Conservation (phyloP, 257 asterid genomes). For the Leptodermis oblonga region DNA sequence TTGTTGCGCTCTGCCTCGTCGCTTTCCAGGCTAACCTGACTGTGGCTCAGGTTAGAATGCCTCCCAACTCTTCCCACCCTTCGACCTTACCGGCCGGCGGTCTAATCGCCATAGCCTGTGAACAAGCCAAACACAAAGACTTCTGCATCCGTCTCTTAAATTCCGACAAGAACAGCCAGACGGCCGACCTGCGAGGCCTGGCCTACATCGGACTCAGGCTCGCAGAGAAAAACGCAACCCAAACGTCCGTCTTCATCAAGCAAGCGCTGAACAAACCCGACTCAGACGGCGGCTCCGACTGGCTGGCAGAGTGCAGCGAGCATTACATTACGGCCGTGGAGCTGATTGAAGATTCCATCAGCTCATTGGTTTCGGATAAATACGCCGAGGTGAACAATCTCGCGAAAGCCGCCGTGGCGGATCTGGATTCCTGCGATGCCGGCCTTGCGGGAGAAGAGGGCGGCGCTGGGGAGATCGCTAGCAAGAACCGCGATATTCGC, state of each 20-base stretch:
- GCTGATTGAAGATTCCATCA: slow-evolving; percentile 44
- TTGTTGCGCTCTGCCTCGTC: slow-evolving; percentile 10
- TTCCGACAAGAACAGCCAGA: slow-evolving; percentile 12
- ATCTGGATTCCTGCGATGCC: slow-evolving; percentile 31
- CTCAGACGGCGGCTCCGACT: background rate
- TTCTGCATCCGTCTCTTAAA: slow-evolving; percentile 11
- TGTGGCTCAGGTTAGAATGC: background rate
- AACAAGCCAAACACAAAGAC: background rate
- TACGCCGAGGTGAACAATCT: slow-evolving; percentile 31
- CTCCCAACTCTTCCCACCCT: background rate
- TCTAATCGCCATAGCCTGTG: slow-evolving; percentile 20
- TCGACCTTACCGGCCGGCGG: background rate
- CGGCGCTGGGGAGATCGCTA: slow-evolving; percentile 1
- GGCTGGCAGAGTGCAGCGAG: slow-evolving; percentile 42
- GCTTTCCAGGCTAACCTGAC: slow-evolving; percentile 1
- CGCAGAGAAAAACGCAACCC: slow-evolving; percentile 18
- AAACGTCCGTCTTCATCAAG: slow-evolving; percentile 17
- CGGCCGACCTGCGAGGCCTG: slow-evolving; percentile 18
- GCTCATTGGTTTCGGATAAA: slow-evolving; percentile 9
- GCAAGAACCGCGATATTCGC: slow-evolving; percentile 5
- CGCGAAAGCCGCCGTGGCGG: slow-evolving; percentile 34
- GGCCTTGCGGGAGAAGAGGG: background rate
- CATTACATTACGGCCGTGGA: slow-evolving; percentile 49
- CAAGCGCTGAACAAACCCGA: background rate
- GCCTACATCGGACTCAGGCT: slow-evolving; percentile 23